Base-by-base conservation (phyloP, 2,329 filamentous ascomycete genomes). In the Diaporthe helianthi region DNA sequence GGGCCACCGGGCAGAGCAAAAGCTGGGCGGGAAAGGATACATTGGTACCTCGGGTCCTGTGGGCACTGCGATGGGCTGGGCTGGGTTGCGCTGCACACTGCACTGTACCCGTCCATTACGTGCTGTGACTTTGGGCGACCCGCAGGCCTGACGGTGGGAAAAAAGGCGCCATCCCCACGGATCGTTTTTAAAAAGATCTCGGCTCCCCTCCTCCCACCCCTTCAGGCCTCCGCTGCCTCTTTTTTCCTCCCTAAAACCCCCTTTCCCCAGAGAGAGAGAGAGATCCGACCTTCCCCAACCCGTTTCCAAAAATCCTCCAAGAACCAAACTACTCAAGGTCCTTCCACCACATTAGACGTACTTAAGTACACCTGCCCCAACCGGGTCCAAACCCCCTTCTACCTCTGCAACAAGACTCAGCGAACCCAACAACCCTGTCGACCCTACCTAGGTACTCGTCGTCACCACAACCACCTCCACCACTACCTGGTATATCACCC, bases 141-240 rank as follows among this genome's bases (percentile, higher is more conserved):
- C 46, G 49, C 55, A 44, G 51, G 52, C 41, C 58, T 68, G 69
- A 69, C 29, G 58, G 19, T 49, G 61, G 58, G 55, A 65, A 67
- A 58, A 71, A 69, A 67, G 54, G 54, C 51, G 55, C 63, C 67
- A 64, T 65, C n/a, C 55, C 55, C 44, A 63, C 24, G 58, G 58
- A 63, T 63, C 58, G 67, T 69, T 68, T 71, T 71, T 71, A 69
- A 69, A 71, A 69, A 69, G 67, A 76, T 76, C 74, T 76, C 73
- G 74, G 76, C 73, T 74, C 74, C 77, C 76, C 77, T 76, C 77
- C 75, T 76, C 65, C 68, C 63, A 68, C 72, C 73, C 73, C 75
- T 75, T 73, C 73, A 74, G 74, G 71, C 72, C 71, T 74, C 74
- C 77, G 26, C 47, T 69, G 61, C 61, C 47, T 69, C 74, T 74